Percentiles rank a stretch among this genome's conserved stretches.
phyloP scores from a whole-genome alignment of 257 asterid species.

The Capsicum baccatum region DNA sequence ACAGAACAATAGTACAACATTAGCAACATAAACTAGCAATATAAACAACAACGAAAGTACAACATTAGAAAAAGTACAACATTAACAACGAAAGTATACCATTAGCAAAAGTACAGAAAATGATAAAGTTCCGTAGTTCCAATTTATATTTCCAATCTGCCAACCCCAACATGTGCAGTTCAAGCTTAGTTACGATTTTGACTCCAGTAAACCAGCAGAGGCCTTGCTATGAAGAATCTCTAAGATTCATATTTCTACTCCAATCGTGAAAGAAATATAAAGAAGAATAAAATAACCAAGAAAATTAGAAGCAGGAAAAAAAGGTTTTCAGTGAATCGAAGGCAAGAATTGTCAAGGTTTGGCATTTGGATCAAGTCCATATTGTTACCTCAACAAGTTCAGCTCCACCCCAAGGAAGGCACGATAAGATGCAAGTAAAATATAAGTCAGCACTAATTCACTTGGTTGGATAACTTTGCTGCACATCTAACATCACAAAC shows the following conservation, averaged over 20 bases:
- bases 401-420: slow-evolving; percentile 99
- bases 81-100: no score
- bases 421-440: slow-evolving; percentile 75
- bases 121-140: slow-evolving; percentile 16
- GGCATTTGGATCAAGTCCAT: slow-evolving; percentile 13
- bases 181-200: slow-evolving; percentile 12
- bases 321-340: background rate
- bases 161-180: background rate
- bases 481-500: slow-evolving; percentile 71
- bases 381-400: slow-evolving; percentile 85
- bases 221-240: background rate
- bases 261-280: background rate
- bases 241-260: background rate
- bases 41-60: no score
- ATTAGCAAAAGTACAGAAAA: background rate
- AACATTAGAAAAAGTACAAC: no score
- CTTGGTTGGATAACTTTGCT: slow-evolving; percentile 95
- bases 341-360: slow-evolving; percentile 22
- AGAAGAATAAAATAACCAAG: background rate
- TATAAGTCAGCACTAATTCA: slow-evolving; percentile 91
- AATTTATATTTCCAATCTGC: background rate
- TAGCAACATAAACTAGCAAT: no score
- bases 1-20: no score
- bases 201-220: background rate
- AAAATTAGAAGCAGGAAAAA: background rate